A percentile compares a stretch with the other conserved stretches of the same genome.
Evolutionary conservation across 352 stramenopile species (phyloP).

Genomic region (Phytophthora tubulina): DNA sequence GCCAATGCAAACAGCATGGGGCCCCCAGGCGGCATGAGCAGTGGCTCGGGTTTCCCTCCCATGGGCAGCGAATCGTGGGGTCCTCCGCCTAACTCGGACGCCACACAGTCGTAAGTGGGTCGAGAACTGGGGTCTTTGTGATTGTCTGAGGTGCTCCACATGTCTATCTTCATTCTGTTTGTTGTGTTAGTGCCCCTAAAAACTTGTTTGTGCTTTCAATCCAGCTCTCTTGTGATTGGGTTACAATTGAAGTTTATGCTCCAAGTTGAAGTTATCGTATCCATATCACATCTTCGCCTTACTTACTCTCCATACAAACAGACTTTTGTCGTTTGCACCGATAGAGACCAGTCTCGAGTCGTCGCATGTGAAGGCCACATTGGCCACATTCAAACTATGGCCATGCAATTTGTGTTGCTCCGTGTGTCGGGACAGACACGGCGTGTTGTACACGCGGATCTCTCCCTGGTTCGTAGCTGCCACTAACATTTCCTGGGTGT

Average conservation of each 20-base stretch:
- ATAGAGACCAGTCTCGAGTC: conserved; percentile 75
- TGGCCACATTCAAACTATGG: conserved; percentile 69
- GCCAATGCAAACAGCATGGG: conserved; percentile 29
- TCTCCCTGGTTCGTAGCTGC: conserved; percentile 77
- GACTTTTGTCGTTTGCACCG: conserved; percentile 73
- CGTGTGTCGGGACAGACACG: conserved; percentile 67
- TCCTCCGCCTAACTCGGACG: conserved; percentile 13
- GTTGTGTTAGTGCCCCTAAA: neutral
- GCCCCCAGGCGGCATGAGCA: conserved; percentile 10
- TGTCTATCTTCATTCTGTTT: conserved; percentile 5
- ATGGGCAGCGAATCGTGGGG: conserved; percentile 19
- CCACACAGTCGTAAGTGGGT: conserved; percentile 18
- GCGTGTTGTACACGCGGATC: conserved; percentile 73
- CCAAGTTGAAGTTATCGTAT: conserved; percentile 18
- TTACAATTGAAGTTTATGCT: conserved; percentile 8
- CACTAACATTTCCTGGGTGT: conserved; percentile 54
- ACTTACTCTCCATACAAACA: conserved; percentile 74
- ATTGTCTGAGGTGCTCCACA: neutral
- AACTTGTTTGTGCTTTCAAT: conserved; percentile 2
- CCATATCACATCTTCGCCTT: conserved; percentile 8
- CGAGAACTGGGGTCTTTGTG: neutral
- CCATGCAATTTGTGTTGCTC: conserved; percentile 67
- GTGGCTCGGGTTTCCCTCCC: conserved; percentile 20
- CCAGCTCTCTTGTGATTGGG: conserved; percentile 9
- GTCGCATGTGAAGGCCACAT: conserved; percentile 77